Evolutionary conservation across 2,329 filamentous ascomycete genomes (phyloP), one percentile per base, ranked within the genome.

Genomic region (Ceratocystis variospora): DNA sequence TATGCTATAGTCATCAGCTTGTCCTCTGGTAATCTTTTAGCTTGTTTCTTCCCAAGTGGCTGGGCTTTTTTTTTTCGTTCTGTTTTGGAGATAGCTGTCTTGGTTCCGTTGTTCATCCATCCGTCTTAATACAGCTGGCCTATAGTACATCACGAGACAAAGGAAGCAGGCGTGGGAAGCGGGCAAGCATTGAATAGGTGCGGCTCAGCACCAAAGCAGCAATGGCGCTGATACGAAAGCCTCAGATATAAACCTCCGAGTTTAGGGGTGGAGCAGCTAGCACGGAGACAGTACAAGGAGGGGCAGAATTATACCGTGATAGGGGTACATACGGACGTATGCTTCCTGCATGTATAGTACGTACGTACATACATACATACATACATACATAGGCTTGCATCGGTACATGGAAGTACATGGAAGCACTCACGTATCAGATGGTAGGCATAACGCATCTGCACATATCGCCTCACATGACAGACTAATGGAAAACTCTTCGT

Each of bases 81-180:
- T 8, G 15, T 31, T 8, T 22, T 55, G 8, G 19, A 25, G 8
- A 25, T 19, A 55, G 50, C 19, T 59, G 48, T 53, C 48, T 53
- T 53, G 22, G 33, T 37, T 59, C 55, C 28, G 55, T 33, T 37
- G 15, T 37, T 5, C 55, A n/a, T 5, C 48, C 48, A 25, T 25
- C 28, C 31, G 55, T 59, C 55, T 59, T 59, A 59, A 59, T 59
- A 59, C 55, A 33, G 28, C 25, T 37, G 15, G 55, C 55, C 55
- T 33, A 17, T 17, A 15, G 17, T 59, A 59, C 33, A 59, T 59
- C 55, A 59, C 55, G 17, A 28, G 55, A 41, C 37, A 41, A 15
- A 12, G 37, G 37, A 41, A 41, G 37, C 1, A 15, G 37, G 15
- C 3, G 37, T 41, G 37, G 37, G 37, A 41, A 25, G 55, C 55